A percentile compares a stretch with the other conserved stretches of the same genome.
phyloP scores from a whole-genome alignment of 495 filamentous ascomycete species.

The Podospora pseudocomata region DNA sequence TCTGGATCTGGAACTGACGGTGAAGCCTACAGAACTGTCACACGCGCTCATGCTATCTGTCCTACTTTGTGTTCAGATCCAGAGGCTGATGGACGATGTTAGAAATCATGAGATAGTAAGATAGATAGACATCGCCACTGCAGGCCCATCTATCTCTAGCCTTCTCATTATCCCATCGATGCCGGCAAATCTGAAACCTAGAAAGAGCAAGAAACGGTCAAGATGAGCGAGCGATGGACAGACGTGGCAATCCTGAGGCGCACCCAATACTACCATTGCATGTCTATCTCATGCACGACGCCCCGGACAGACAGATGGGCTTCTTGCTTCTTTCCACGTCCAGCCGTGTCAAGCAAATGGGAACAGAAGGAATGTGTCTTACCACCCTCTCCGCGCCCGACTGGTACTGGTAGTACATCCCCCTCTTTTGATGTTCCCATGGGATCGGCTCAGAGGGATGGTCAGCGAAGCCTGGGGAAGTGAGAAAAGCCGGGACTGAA shows the following conservation, averaged over 20 bases:
- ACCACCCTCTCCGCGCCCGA: not conserved
- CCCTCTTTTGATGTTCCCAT: not conserved
- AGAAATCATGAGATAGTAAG: not conserved
- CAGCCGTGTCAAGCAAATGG: not conserved
- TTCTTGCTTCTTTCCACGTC: not conserved
- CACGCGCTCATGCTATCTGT: not conserved
- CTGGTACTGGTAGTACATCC: not conserved
- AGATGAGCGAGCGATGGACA: not conserved
- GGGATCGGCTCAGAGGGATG: not conserved
- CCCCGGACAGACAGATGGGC: not conserved
- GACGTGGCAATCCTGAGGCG: not conserved
- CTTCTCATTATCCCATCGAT: not conserved
- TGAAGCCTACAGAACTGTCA: not conserved
- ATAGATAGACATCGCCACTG: not conserved
- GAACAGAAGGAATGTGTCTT: not conserved
- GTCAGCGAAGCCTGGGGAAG: not conserved
- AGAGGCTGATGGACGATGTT: not conserved
- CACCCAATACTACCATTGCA: not conserved
- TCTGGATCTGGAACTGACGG: not conserved
- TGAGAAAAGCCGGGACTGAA: not conserved
- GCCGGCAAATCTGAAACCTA: not conserved
- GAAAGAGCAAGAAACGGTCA: not conserved
- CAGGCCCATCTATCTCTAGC: not conserved
- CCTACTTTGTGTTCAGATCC: not conserved
- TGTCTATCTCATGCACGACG: not conserved